Conservation (phyloP, 495 filamentous ascomycete species). For the Bombardia bombarda region DNA sequence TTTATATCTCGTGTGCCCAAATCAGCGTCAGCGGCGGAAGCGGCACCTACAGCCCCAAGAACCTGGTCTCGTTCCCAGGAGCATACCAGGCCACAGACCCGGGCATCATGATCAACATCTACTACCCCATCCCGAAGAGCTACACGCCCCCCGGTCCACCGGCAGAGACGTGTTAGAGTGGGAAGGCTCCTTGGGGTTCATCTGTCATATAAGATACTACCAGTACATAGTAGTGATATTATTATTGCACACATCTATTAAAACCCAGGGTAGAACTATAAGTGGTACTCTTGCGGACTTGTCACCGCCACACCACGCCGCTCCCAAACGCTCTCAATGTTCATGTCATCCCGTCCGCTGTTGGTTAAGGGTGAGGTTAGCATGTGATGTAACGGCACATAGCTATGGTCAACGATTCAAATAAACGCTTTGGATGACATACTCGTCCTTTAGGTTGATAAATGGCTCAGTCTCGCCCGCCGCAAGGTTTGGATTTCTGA, state of each 20-base stretch:
- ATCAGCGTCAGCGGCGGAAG: constrained; percentile 32
- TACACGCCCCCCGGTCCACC: constrained; percentile 30
- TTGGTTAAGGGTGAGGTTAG: no score
- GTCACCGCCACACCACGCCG: constrained; percentile 29
- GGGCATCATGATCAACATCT: constrained; percentile 41
- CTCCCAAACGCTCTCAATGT: constrained; percentile 40
- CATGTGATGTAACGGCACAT: constrained; percentile 7
- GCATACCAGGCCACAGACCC: constrained; percentile 34
- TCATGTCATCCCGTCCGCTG: constrained; percentile 40
- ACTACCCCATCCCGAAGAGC: constrained; percentile 32
- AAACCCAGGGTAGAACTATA: constrained; percentile 14
- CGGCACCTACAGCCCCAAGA: constrained; percentile 25
- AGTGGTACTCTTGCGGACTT: constrained; percentile 29
- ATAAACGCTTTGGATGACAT: constrained; percentile 12
- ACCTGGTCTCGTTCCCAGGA: constrained; percentile 35
- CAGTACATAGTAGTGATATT: no score
- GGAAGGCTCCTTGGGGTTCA: no score
- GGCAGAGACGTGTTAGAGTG: constrained; percentile 23
- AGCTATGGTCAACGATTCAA: constrained; percentile 1
- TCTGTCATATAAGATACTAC: no score
- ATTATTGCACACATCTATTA: no score
- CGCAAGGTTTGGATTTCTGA: constrained; percentile 38
- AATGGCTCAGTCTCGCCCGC: constrained; percentile 39
- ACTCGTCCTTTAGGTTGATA: constrained; percentile 37
- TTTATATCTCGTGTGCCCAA: constrained; percentile 46